Conservation (phyloP, 2,329 filamentous ascomycete genomes). For the Colletotrichum siamense region DNA sequence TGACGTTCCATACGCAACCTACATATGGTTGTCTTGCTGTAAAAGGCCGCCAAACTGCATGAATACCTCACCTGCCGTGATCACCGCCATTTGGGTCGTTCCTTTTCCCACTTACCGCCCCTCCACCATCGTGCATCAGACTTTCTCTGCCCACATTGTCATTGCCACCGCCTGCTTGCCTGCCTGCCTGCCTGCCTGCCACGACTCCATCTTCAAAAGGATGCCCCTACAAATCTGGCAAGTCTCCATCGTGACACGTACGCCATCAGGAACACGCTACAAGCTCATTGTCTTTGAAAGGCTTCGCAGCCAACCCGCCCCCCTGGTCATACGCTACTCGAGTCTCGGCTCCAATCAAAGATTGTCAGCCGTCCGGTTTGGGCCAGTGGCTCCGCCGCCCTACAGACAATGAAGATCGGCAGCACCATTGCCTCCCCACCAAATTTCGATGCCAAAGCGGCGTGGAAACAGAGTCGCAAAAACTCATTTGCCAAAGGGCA, state of each 20-base stretch:
- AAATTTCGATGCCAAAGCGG: conserved; percentile 6
- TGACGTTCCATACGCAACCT: not conserved
- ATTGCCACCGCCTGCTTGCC: conserved; percentile 4
- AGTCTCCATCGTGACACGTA: not conserved
- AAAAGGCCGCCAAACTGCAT: not conserved
- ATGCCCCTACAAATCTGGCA: not conserved
- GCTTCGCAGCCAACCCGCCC: not conserved
- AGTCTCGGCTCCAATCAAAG: conserved; percentile 19
- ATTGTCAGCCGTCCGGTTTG: conserved; percentile 18
- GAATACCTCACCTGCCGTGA: not conserved
- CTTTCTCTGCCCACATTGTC: not conserved
- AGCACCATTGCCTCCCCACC: conserved; percentile 16
- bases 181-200: not conserved
- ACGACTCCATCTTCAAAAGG: not conserved
- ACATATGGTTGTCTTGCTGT: not conserved
- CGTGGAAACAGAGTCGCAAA: not conserved
- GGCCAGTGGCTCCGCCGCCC: conserved; percentile 1
- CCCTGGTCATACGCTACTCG: conserved; percentile 7
- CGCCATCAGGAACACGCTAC: not conserved
- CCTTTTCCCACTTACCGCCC: not conserved
- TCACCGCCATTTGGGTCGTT: not conserved
- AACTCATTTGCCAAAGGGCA: not conserved
- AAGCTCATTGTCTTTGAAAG: not conserved
- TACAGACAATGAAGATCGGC: conserved; percentile 19
- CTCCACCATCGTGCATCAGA: not conserved